Evolutionary conservation across 768 basidiomycete species (phyloP), one percentile per base, ranked within the genome.

Genomic region (Hygrophoropsis aurantiaca): DNA sequence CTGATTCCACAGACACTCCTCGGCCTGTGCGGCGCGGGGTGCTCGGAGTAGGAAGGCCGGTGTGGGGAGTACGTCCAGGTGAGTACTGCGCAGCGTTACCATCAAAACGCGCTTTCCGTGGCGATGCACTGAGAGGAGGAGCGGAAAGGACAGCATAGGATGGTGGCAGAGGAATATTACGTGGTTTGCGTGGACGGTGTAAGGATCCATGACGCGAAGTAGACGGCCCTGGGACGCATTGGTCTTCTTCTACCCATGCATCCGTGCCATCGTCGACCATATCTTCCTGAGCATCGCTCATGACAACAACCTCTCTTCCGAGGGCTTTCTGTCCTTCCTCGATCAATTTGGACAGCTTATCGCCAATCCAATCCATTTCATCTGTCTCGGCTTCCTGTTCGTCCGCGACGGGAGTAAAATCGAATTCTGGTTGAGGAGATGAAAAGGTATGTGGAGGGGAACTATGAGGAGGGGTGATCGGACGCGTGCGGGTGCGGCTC

Each of bases 331-430:
- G 82, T 13, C 90, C 90, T 56, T 92, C 82, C 57, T 82, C 80
- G 53, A 93, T 92, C 42, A 92, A 78, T 50, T 67, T 68, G 21
- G 79, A 65, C 24, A 93, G 76, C 53, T 79, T 81, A 52, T 79
- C 82, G 16, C 86, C 85, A 49, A 91, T 85, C 86, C 86, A 89
- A 55, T 89, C 86, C 85, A 91, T 90, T 76, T 90, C 57, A 38
- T 56, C 58, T 2, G 5, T 74, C n/a, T 76, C 72, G 24, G 67
- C 67, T 21, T 58, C 70, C 5, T 66, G 64, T 19, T 58, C 63
- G 5, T 58, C 57, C 20, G 42, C 34, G 5, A 55, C 49, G 24
- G 57, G 58, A 24, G 49, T 50, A 54, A 77, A 77, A 55, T 75
- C 69, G 52, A 74, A 73, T 42, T 79, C 77, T 5, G 74, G 70